A percentile compares a stretch with the other conserved stretches of the same genome.
Conservation (phyloP, 108 stramenopile genomes). For the Discostella stelligeroides region DNA sequence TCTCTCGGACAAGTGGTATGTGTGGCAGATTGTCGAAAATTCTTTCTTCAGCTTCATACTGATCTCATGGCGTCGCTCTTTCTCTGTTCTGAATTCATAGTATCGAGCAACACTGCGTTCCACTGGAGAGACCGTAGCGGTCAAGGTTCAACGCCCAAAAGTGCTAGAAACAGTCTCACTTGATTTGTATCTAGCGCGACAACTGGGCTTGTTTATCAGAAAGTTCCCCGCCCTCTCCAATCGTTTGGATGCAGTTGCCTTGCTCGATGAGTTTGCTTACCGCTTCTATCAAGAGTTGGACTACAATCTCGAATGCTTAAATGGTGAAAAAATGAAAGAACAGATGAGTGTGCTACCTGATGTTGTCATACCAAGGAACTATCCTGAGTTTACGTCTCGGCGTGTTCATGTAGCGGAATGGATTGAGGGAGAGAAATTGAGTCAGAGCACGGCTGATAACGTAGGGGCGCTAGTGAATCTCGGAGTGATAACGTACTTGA, state of each 20-base stretch:
- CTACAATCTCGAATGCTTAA: conserved; percentile 92
- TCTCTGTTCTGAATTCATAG: background rate
- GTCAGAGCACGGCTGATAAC: conserved; percentile 88
- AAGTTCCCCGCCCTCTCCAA: conserved; percentile 74
- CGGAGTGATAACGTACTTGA: conserved; percentile 94
- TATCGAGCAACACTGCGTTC: conserved; percentile 74
- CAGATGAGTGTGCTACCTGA: conserved; percentile 89
- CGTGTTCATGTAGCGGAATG: conserved; percentile 95
- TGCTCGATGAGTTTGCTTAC: conserved; percentile 94
- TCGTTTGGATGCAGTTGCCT: conserved; percentile 84
- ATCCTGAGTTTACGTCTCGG: conserved; percentile 84
- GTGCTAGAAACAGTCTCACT: conserved; percentile 93
- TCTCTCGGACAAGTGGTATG: conserved; percentile 85
- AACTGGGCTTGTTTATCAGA: conserved; percentile 75
- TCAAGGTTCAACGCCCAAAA: conserved; percentile 84
- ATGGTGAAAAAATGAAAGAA: conserved; percentile 78
- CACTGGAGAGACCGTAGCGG: conserved; percentile 90
- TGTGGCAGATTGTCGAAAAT: background rate
- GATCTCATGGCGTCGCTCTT: background rate
- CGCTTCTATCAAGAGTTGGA: conserved; percentile 95
- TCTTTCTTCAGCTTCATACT: background rate
- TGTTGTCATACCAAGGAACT: conserved; percentile 89
- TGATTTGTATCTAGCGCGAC: conserved; percentile 88
- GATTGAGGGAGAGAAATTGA: conserved; percentile 95
- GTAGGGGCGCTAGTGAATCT: conserved; percentile 92